A percentile compares a stretch with the other conserved stretches of the same genome.
phyloP scores from a whole-genome alignment of 345 rosid genomes.

The Dipteronia dyeriana region DNA sequence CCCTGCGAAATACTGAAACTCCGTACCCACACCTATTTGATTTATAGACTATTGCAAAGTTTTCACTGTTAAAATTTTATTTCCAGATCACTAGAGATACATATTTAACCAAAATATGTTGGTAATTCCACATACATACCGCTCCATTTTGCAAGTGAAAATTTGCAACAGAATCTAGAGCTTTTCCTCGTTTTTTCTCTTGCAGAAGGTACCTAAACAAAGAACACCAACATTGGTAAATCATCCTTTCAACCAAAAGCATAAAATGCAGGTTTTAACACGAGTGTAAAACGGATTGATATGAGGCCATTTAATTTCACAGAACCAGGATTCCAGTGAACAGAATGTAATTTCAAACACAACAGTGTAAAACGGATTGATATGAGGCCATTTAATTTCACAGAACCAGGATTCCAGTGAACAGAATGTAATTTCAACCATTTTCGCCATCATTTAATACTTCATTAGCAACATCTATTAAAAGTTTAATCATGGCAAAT shows the following conservation, averaged over 20 bases:
- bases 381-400: not conserved
- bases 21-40: not conserved
- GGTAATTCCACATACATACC: conserved; percentile 38
- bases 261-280: conserved; percentile 2
- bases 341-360: not conserved
- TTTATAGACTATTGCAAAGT: not conserved
- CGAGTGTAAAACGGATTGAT: not conserved
- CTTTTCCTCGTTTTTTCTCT: conserved; percentile 96
- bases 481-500: not conserved
- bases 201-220: conserved; percentile 72
- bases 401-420: not conserved
- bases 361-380: not conserved
- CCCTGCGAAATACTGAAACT: not conserved
- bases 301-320: not conserved
- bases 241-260: not conserved
- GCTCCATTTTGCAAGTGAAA: conserved; percentile 99
- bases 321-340: not conserved
- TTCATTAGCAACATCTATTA: not conserved
- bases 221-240: conserved; percentile 12
- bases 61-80: not conserved
- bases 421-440: not conserved
- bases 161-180: conserved; percentile 93
- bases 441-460: not conserved
- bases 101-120: not conserved
- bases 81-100: not conserved